Evolutionary conservation across 768 basidiomycete genomes (phyloP).

Genomic region (Hygrocybe punicea): DNA sequence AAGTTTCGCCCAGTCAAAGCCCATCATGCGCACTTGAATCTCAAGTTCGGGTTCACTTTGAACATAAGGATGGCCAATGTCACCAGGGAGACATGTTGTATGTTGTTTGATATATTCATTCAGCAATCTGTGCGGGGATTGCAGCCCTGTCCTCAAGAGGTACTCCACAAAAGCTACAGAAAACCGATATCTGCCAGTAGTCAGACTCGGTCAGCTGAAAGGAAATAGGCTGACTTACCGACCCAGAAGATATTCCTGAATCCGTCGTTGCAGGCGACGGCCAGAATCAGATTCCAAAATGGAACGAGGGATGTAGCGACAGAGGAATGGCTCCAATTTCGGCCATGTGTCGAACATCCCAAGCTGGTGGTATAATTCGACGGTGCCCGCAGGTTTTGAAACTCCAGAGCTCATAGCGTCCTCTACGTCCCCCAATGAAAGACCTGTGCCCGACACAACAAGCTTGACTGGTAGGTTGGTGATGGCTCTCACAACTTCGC

Average conservation of each 20-base stretch:
- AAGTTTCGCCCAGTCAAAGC: slow-evolving; percentile 19
- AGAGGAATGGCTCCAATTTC: slow-evolving; percentile 13
- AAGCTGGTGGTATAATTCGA: slow-evolving; percentile 13
- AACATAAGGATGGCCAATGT: slow-evolving; percentile 2
- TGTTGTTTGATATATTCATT: slow-evolving; percentile 9
- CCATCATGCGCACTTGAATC: slow-evolving; percentile 1
- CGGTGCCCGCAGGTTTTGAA: slow-evolving; percentile 12
- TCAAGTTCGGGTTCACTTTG: not conserved
- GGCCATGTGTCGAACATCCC: slow-evolving; percentile 17
- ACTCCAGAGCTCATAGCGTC: slow-evolving; percentile 10
- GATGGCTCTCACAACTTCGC: too few species aligned
- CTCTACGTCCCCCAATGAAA: slow-evolving; percentile 14
- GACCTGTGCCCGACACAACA: slow-evolving; percentile 10
- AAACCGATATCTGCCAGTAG: slow-evolving; percentile 13
- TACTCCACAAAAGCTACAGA: slow-evolving; percentile 17
- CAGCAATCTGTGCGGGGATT: slow-evolving; percentile 16
- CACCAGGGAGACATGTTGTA: not conserved
- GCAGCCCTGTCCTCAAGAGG: slow-evolving; percentile 18
- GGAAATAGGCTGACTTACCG: slow-evolving; percentile 3
- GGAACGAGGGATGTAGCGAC: slow-evolving; percentile 10
- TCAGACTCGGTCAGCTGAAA: slow-evolving; percentile 10
- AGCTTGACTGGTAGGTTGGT: too few species aligned
- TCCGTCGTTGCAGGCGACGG: slow-evolving; percentile 1
- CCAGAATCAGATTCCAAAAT: slow-evolving; percentile 3
- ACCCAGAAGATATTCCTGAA: slow-evolving; percentile 8